Conservation (phyloP, 2,329 filamentous ascomycete genomes). For the Fusarium camptoceras region DNA sequence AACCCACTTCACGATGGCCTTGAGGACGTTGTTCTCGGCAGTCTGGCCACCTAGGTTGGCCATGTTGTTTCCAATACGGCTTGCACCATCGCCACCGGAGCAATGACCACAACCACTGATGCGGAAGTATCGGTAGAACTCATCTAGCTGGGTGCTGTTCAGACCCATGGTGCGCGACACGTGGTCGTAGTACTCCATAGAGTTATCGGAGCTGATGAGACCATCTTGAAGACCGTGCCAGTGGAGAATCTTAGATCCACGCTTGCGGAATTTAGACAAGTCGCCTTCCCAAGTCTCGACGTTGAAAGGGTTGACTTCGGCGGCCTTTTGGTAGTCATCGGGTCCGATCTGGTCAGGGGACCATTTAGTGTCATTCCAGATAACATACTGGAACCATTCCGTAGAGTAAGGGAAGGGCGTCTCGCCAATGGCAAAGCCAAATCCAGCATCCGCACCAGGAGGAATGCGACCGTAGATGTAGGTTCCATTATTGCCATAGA, state of each 20-base stretch:
- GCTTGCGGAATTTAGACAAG: constrained; percentile 52
- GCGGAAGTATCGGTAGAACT: constrained; percentile 65
- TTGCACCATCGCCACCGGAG: constrained; percentile 57
- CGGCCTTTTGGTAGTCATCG: constrained; percentile 56
- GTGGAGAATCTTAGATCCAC: constrained; percentile 58
- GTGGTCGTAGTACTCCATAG: constrained; percentile 45
- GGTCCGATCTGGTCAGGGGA: constrained; percentile 42
- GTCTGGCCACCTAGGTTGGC: constrained; percentile 43
- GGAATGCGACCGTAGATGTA: constrained; percentile 33
- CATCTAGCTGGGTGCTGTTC: constrained; percentile 52
- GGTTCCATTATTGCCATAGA: constrained; percentile 48
- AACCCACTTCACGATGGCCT: constrained; percentile 63
- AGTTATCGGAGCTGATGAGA: constrained; percentile 41
- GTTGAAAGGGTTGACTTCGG: constrained; percentile 25
- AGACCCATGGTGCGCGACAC: constrained; percentile 45
- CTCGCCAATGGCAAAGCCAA: constrained; percentile 44
- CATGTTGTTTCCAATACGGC: constrained; percentile 47
- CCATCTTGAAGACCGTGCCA: constrained; percentile 57
- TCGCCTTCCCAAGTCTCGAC: constrained; percentile 53
- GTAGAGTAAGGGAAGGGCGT: constrained; percentile 20
- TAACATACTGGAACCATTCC: constrained; percentile 54
- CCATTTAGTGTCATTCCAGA: constrained; percentile 54
- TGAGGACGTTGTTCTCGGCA: constrained; percentile 58
- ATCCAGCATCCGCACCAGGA: constrained; percentile 39
- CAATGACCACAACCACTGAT: constrained; percentile 65